Base-by-base conservation (phyloP, 2,329 filamentous ascomycete species). In the Paecilomyces formosus region DNA sequence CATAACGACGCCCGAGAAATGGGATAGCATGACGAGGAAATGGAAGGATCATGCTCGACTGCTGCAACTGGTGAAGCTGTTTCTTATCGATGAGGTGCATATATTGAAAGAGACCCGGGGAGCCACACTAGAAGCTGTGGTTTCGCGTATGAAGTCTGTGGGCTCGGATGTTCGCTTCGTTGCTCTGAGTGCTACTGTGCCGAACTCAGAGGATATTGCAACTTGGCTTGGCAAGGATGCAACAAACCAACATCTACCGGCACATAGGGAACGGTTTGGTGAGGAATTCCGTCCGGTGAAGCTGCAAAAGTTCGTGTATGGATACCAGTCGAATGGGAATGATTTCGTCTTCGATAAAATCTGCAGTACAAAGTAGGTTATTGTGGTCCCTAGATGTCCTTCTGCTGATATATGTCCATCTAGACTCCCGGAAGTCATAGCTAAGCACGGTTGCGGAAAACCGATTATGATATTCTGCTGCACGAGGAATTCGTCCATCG, bases 51-150 rank as follows among this genome's bases (percentile, higher is more conserved):
- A 95, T 66, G 81, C 82, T 56, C 88, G 81, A 62, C 76, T 95
- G 18, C 84, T 95, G 73, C 83, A 87, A 59, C 79, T 92, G 61
- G 84, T 95, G 53, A 89, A 88, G 60, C 76, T 96, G 0, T 90
- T 94, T 61, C 80, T 96, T 21, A 92, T 96, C 58, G 90, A 96
- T 65, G 90, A 96, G 68, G 89, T 95, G 0, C 90, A 96, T 64
- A 91, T 94, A 35, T 79, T 96, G 56, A 93, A 91, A 66, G 90
- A 94, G 65, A 76, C 81, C 3, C 85, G 90, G 24, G 90, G 90
- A 15, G 89, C 90, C 12, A 92, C 88, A 0, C 79, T 96, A 0
- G 90, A 96, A 70, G 88, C 88, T 3, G 87, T 95, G 2, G 88
- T 95, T 0, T 93, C 90, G 15, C 86, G 90, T 8, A 95, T 94